Evolutionary conservation across 129 eudicot species (phyloP).

Genomic region (Silybum marianum): DNA sequence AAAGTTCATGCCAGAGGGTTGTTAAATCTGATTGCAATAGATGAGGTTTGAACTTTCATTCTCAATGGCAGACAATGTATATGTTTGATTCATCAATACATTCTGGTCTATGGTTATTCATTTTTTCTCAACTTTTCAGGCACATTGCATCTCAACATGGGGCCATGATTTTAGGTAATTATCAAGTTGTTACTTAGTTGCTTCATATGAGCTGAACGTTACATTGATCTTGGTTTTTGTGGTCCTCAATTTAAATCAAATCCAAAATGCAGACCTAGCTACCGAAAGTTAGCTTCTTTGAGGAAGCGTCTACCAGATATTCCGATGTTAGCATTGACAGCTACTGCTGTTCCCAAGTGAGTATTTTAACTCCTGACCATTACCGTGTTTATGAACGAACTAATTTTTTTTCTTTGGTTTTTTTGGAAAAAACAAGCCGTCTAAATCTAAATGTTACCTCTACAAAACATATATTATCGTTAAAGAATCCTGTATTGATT

Average conservation of each 20-base stretch:
- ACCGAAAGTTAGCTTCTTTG: conserved; percentile 86
- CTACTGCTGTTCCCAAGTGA: conserved; percentile 99
- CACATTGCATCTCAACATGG: conserved; percentile 97
- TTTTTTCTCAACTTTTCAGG: conserved; percentile 50
- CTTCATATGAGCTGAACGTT: conserved; percentile 6
- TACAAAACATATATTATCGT: background rate
- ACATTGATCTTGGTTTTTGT: background rate
- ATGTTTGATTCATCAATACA: background rate
- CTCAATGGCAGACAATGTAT: background rate
- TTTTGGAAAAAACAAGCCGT: background rate
- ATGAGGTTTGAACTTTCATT: conserved; percentile 62
- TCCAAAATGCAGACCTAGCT: conserved; percentile 77
- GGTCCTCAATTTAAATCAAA: background rate
- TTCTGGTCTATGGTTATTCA: conserved; percentile 7
- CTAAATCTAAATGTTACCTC: background rate
- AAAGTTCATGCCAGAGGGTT: conserved; percentile 78
- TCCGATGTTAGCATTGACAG: conserved; percentile 93
- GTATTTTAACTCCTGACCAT: conserved; percentile 22
- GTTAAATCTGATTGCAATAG: conserved; percentile 86
- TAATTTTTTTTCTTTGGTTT: background rate
- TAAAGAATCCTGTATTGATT: background rate
- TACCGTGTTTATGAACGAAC: background rate
- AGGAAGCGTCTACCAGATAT: conserved; percentile 61
- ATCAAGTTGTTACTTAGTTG: background rate
- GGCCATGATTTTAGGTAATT: conserved; percentile 93